Evolutionary conservation across 2,329 filamentous ascomycete species (phyloP).

Genomic region (Phoma sp.): DNA sequence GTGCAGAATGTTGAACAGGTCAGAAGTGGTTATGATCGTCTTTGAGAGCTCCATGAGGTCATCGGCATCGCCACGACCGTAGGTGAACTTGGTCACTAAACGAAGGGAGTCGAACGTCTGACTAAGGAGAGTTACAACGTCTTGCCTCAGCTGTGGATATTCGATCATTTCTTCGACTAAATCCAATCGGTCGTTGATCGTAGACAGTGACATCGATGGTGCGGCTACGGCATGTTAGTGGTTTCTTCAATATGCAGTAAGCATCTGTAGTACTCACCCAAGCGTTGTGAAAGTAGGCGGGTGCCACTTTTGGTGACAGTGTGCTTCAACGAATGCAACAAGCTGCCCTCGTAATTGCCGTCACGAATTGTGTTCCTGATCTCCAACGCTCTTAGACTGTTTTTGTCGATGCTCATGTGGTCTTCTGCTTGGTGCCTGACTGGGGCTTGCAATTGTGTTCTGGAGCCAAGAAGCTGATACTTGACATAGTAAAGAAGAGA

Average conservation of each 20-base stretch:
- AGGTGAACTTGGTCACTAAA: constrained; percentile 89
- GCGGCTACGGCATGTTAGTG: constrained; percentile 58
- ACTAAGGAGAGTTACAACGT: constrained; percentile 70
- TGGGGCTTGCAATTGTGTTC: constrained; percentile 84
- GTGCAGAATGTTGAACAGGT: constrained; percentile 58
- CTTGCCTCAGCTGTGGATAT: constrained; percentile 71
- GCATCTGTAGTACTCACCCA: constrained; percentile 62
- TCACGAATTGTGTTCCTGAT: constrained; percentile 87
- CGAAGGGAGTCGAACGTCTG: constrained; percentile 85
- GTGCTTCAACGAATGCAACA: constrained; percentile 85
- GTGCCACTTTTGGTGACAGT: constrained; percentile 93
- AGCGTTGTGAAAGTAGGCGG: constrained; percentile 79
- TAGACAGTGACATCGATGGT: constrained; percentile 82
- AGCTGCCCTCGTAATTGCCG: constrained; percentile 77
- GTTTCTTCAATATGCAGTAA: neutral
- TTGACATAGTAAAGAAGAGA: constrained; percentile 85
- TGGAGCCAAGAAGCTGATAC: constrained; percentile 75
- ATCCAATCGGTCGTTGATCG: constrained; percentile 81
- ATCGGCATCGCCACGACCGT: constrained; percentile 89
- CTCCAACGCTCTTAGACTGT: constrained; percentile 86
- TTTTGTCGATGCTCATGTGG: constrained; percentile 90
- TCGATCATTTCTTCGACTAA: constrained; percentile 78
- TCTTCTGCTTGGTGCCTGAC: constrained; percentile 74
- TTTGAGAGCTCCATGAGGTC: constrained; percentile 83
- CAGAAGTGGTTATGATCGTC: constrained; percentile 77